phyloP scores from a whole-genome alignment of 495 filamentous ascomycete species.

The Aspergillus avenaceus region DNA sequence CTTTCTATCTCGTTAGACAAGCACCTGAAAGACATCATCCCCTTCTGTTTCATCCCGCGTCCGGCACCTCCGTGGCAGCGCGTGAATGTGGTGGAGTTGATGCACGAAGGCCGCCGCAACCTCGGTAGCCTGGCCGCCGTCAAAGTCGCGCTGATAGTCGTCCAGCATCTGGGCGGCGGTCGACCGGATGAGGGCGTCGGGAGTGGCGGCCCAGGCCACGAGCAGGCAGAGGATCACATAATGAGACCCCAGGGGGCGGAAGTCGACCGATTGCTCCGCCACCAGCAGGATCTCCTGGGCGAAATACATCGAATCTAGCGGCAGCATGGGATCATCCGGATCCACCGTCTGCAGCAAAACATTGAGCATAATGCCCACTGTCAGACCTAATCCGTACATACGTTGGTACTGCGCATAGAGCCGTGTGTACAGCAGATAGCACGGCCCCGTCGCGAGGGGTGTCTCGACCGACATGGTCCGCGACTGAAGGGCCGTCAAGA shows the following conservation, averaged over 20 bases:
- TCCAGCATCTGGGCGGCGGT: conserved; percentile 11
- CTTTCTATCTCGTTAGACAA: no score
- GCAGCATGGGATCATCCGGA: neutral
- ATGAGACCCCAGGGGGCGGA: conserved; percentile 31
- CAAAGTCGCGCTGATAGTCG: conserved; percentile 31
- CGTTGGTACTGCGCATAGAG: conserved; percentile 30
- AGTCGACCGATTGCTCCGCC: conserved; percentile 18
- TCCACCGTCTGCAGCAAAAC: conserved; percentile 24
- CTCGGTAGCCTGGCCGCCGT: neutral
- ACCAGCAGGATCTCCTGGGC: conserved; percentile 27
- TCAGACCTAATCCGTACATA: conserved; percentile 29
- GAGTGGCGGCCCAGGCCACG: conserved; percentile 25
- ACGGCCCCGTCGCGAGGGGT: neutral
- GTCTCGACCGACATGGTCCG: conserved; percentile 8
- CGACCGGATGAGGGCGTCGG: conserved; percentile 12
- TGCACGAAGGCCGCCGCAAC: neutral
- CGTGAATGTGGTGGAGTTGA: neutral
- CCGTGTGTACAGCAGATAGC: neutral
- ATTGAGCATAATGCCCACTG: conserved; percentile 31
- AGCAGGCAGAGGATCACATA: conserved; percentile 27
- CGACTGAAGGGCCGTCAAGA: conserved; percentile 12
- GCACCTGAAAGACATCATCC: no score
- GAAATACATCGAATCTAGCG: conserved; percentile 22
- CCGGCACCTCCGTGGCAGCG: no score
- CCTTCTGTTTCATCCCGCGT: no score